These are phyloP conservation scores for Sclerotinia subarctica DNA, from an alignment of 2,329 filamentous ascomycete genomes.

Conservation along the genomic window DNA sequence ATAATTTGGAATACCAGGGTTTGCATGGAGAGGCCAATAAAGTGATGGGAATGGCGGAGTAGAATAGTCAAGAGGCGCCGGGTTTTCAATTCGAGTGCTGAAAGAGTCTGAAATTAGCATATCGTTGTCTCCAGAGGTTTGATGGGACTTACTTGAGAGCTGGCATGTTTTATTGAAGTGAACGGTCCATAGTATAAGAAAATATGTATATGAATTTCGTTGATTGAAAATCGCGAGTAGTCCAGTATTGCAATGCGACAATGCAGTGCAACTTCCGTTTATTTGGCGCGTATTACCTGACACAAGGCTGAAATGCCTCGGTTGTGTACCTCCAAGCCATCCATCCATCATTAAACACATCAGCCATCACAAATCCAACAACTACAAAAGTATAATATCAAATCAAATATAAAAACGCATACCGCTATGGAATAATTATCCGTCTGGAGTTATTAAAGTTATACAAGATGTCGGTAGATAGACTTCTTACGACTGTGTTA, in stretches of 20 bases:
- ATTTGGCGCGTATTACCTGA: neutral
- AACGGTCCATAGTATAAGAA: neutral
- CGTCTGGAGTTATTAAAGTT: neutral
- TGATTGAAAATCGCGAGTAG: neutral
- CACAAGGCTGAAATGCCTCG: constrained; percentile 16
- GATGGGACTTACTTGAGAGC: constrained; percentile 26
- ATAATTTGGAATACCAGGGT: constrained; percentile 43
- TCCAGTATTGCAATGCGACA: neutral
- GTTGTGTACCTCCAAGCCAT: neutral
- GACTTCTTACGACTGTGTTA: constrained; percentile 38
- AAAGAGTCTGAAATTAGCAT: constrained; percentile 19
- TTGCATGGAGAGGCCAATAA: constrained; percentile 55
- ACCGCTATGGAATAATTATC: neutral
- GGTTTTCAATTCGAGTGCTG: constrained; percentile 32
- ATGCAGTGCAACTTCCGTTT: constrained; percentile 2
- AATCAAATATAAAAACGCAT: neutral
- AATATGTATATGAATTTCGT: neutral
- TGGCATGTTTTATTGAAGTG: constrained; percentile 21
- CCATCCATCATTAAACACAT: constrained; percentile 6
- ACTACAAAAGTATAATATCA: neutral
- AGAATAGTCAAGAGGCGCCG: constrained; percentile 49
- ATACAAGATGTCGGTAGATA: constrained; percentile 35
- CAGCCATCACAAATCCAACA: neutral
- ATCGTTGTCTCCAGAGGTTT: neutral
- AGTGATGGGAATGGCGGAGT: constrained; percentile 64